Evolutionary conservation across 139 green algal genomes (phyloP), one percentile per base, ranked within the genome.

Genomic region (Raphidocelis subcapitata): DNA sequence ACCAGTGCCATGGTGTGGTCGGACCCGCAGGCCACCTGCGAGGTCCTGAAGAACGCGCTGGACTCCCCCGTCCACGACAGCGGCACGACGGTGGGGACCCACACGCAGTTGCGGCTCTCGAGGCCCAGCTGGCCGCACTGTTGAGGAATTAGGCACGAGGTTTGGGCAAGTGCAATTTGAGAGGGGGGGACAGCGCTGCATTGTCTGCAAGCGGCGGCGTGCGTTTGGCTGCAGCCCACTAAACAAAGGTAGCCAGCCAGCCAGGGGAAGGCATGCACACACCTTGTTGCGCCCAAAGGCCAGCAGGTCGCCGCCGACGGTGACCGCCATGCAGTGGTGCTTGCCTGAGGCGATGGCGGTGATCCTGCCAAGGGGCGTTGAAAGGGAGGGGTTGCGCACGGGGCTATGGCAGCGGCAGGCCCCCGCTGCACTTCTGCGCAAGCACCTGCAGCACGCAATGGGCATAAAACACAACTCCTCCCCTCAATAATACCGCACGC

Each of bases 261-360:
- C n/a, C n/a, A n/a, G n/a, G n/a, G n/a, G n/a, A n/a, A n/a, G n/a
- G n/a, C n/a, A n/a, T n/a, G n/a, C n/a, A n/a, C n/a, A 3, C 28
- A 55, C 31, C 51, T 74, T 76, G 83, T 95, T 95, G 62, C 60
- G 66, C 8, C 91, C 91, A 70, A 90, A 94, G 0, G 79, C 82
- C 14, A 93, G 72, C 32, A 94, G 70, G 28, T 73, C 55, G 26
- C 87, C 90, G 37, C 73, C 81, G 18, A 94, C 89, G 10, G 88
- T 95, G 28, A 95, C 71, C 1, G 82, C 89, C 81, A 91, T 84
- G 47, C 59, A 86, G 81, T 97, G 90, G 65, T 91, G 68, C 15
- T 72, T 84, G 5, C 90, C 92, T 26, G 85, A 84, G 1, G 90
- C 84, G 32, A 95, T 89, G 37, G 87, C 83, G 2, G 90, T 94